Base-by-base conservation (phyloP, 768 basidiomycete genomes). In the Exidia glandulosa region DNA sequence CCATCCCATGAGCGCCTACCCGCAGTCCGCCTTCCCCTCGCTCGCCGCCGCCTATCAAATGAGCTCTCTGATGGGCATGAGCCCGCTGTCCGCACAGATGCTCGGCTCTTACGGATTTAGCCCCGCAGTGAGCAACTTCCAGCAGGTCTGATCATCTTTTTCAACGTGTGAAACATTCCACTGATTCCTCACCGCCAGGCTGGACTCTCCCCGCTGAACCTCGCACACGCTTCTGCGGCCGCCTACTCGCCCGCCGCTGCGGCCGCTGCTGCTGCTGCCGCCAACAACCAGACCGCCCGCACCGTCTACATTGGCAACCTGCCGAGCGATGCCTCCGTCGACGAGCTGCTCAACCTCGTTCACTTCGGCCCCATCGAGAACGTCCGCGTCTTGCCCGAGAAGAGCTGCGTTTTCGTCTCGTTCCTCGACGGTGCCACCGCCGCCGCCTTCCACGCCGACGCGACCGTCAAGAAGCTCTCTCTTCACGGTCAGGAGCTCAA, bases 231-330 rank as follows among this genome's bases (percentile, higher is more conserved):
- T n/a, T 86, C 87, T 25, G 78, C 79, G 36, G 83, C 85, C 32
- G 36, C 86, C 85, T 91, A 92, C 69, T 89, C 87, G 7, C 88
- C 90, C 23, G 50, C 50, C 13, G 50, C 50, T 14, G 86, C 84
- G 3, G 89, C 87, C 1, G 90, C 85, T 34, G 84, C 87, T 0
- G 82, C 87, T 3, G 81, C 81, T 34, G 81, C 78, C 12, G 73
- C 78, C 27, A 83, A 84, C 32, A 81, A 78, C 61, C 71, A 73
- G 6, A 81, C 81, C 1, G 90, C 88, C 9, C 89, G 95, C 59
- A 99, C 95, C 0, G 94, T 98, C 55, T 99, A 97, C 71, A 87
- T 99, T 58, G 95, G 96, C 63, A 95, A 96, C 75, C 81, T 99
- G 41, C 96, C 96, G 23, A 79, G 90, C 3, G 93, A 91, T 29